Base-by-base conservation (phyloP, 1,139 yeast species). In the Yamadazyma triangularis region DNA sequence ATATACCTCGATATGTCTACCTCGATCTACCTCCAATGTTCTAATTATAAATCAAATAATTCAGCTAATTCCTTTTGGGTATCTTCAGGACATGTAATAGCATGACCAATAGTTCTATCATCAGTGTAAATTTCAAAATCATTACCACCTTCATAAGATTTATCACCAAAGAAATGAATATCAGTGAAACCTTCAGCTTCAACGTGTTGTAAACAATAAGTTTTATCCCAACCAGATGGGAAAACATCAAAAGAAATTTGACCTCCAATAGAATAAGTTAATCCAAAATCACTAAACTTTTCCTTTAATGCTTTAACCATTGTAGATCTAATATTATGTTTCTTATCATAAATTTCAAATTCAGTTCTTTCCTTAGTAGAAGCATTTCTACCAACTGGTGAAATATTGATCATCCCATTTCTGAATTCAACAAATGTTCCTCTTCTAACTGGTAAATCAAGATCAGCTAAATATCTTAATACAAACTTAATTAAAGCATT, bases 151-250 rank as follows among this genome's bases (percentile, higher is more conserved):
- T 86, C 69, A 72, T 83, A 84, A 46, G 95, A 76, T 77, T 91
- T 91, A 75, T 91, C 99, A 66, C 99, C 98, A 56, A 91, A 91
- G 79, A 93, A 93, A 73, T 91, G 97, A 52, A 91, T 87, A 48
- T 77, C 73, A 56, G 80, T 72, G 69, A 89, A 93, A 42, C 82
- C 78, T 64, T 89, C 96, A 41, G 71, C 64, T 51, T 68, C 88
- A 50, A 91, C 89, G 66, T 89, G 98, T 64, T 81, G 88, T 57
- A 93, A 78, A 65, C 95, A 86, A 70, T 89, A 93, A 41, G 98
- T 93, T 78, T 93, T 91, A 65, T 91, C 98, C 99, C 99, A 91
- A 54, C 99, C 99, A 44, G 96, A 85, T 68, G 99, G 99, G 89
- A 91, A 91, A 45, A 91, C 98, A 55, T 91, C 99, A 55, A 91